A percentile compares a stretch with the other conserved stretches of the same genome.
phyloP scores from a whole-genome alignment of 1,139 yeast genomes.

The Yamadazyma taylorii region DNA sequence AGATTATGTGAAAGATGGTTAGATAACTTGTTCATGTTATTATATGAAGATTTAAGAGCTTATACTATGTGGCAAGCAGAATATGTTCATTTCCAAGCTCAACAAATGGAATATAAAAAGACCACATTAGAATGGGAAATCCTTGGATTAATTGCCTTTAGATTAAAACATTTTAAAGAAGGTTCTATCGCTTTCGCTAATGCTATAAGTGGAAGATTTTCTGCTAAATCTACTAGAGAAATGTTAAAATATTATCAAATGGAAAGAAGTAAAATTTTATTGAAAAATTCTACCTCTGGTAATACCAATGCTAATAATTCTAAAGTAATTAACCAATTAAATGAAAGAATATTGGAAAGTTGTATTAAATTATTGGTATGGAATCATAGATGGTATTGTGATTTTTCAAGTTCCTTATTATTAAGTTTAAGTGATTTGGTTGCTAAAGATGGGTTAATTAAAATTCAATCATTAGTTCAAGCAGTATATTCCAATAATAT shows the following conservation, averaged over 20 bases:
- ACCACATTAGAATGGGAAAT: conserved; percentile 93
- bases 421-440: conserved; percentile 59
- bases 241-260: conserved; percentile 64
- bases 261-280: conserved; percentile 40
- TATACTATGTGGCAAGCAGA: conserved; percentile 94
- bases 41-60: conserved; percentile 86
- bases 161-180: conserved; percentile 77
- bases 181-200: conserved; percentile 84
- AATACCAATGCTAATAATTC: conserved; percentile 30
- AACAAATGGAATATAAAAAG: conserved; percentile 72
- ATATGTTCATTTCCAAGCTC: conserved; percentile 58
- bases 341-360: conserved; percentile 65
- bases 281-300: conserved; percentile 27
- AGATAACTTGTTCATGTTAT: conserved; percentile 80
- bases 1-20: conserved; percentile 94
- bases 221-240: conserved; percentile 78
- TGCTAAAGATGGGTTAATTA: conserved; percentile 74
- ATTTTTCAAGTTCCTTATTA: conserved; percentile 72
- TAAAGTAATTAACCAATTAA: conserved; percentile 48
- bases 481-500: conserved; percentile 59
- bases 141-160: conserved; percentile 75
- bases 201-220: conserved; percentile 72
- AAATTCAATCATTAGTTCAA: conserved; percentile 72
- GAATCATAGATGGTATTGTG: conserved; percentile 97
- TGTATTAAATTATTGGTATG: conserved; percentile 81